phyloP scores from a whole-genome alignment of 2,329 filamentous ascomycete species.

The Diaporthe nobilis region DNA sequence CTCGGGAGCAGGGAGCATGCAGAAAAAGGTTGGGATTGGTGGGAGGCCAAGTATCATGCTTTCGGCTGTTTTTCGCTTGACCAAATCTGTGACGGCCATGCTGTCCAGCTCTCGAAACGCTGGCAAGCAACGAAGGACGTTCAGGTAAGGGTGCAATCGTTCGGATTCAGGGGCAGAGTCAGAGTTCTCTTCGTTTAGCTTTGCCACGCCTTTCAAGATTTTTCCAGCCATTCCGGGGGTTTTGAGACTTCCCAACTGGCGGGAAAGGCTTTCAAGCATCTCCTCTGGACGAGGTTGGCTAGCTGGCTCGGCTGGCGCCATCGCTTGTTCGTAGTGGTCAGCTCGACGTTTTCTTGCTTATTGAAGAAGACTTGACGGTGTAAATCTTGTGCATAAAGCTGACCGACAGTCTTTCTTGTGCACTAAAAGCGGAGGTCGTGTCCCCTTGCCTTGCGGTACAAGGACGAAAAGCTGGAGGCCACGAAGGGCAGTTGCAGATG shows the following conservation, averaged over 20 bases:
- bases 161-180: too few species aligned
- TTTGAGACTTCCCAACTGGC: not conserved
- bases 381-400: not conserved
- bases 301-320: not conserved
- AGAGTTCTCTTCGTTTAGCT: not conserved
- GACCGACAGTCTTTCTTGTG: not conserved
- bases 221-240: not conserved
- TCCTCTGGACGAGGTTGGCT: not conserved
- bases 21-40: not conserved
- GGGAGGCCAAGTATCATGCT: not conserved
- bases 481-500: not conserved
- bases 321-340: not conserved
- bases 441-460: not conserved
- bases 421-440: not conserved
- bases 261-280: not conserved
- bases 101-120: not conserved
- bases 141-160: too few species aligned
- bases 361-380: not conserved
- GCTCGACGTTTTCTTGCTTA: too few species aligned
- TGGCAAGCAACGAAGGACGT: not conserved
- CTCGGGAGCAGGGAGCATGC: not conserved
- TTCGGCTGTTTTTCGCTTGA: not conserved
- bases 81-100: not conserved
- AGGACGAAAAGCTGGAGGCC: not conserved
- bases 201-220: not conserved